Evolutionary conservation across 768 basidiomycete genomes (phyloP).

Genomic region (Tylopilus subfusipes): DNA sequence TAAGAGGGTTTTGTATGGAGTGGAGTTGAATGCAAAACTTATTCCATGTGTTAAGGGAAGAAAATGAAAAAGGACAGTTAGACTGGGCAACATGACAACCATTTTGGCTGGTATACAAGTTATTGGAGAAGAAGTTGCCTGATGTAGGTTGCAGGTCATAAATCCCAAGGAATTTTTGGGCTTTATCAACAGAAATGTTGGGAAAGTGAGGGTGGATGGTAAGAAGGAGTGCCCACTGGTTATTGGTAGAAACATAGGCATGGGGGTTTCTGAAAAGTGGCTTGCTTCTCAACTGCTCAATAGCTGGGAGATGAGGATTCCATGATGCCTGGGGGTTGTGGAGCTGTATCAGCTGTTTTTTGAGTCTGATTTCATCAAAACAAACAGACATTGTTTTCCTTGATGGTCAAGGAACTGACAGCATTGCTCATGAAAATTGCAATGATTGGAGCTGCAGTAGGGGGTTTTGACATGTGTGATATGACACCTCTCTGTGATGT

Average conservation of each 20-base stretch:
- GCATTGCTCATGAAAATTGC: slow-evolving; percentile 9
- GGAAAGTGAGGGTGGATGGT: slow-evolving; percentile 3
- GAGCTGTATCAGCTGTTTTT: neutral
- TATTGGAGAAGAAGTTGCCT: slow-evolving; percentile 1
- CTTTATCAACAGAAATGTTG: neutral
- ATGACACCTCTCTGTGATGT: too few relatives aligned
- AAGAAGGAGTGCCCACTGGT: neutral
- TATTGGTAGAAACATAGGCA: neutral
- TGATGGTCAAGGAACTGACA: slow-evolving; percentile 5
- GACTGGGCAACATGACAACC: neutral
- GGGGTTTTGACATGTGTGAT: slow-evolving; percentile 2
- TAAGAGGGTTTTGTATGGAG: slow-evolving; percentile 1
- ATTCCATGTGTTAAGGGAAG: neutral
- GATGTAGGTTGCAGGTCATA: slow-evolving; percentile 4
- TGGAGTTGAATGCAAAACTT: slow-evolving; percentile 7
- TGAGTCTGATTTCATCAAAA: slow-evolving; percentile 1
- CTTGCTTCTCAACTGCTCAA: neutral
- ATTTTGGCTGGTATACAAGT: neutral
- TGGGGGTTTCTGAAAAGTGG: neutral
- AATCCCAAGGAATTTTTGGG: too few relatives aligned
- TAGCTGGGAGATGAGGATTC: neutral
- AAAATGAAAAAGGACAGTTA: neutral
- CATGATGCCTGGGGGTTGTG: too few relatives aligned
- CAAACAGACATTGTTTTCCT: neutral
- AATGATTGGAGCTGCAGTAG: neutral